A percentile compares a stretch with the other conserved stretches of the same genome.
phyloP scores from a whole-genome alignment of 192 early-diverging fungal species.

The Chytriomyces confervae region DNA sequence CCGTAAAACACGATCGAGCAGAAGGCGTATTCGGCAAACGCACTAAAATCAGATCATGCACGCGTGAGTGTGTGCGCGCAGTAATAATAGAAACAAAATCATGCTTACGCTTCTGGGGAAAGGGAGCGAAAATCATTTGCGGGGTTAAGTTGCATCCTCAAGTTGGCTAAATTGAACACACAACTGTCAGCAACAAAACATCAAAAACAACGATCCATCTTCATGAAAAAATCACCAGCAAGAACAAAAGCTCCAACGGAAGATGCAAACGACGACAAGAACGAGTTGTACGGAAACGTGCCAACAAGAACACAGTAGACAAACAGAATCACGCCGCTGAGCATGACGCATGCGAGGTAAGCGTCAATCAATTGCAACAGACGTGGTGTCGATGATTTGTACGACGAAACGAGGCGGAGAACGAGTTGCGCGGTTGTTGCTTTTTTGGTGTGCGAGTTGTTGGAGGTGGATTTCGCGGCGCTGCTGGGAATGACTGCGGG shows the following conservation, averaged over 20 bases:
- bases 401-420: conserved; percentile 46
- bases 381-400: conserved; percentile 72
- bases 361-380: conserved; percentile 89
- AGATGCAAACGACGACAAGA: conserved; percentile 92
- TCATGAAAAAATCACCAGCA: conserved; percentile 63
- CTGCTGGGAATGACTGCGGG: not conserved
- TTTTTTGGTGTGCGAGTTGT: not conserved
- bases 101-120: conserved; percentile 76
- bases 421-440: conserved; percentile 33
- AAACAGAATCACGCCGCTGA: conserved; percentile 92
- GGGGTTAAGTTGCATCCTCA: conserved; percentile 92
- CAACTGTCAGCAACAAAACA: not conserved
- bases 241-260: conserved; percentile 92
- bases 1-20: conserved; percentile 86
- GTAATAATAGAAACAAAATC: not conserved
- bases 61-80: not conserved
- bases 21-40: conserved; percentile 92
- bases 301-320: conserved; percentile 84
- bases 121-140: conserved; percentile 78
- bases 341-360: conserved; percentile 89
- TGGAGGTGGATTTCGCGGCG: not conserved
- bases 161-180: conserved; percentile 66
- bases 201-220: not conserved
- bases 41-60: conserved; percentile 52
- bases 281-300: conserved; percentile 96